Evolutionary conservation across 495 filamentous ascomycete species (phyloP).

Genomic region (Aspergillus funiculosus): DNA sequence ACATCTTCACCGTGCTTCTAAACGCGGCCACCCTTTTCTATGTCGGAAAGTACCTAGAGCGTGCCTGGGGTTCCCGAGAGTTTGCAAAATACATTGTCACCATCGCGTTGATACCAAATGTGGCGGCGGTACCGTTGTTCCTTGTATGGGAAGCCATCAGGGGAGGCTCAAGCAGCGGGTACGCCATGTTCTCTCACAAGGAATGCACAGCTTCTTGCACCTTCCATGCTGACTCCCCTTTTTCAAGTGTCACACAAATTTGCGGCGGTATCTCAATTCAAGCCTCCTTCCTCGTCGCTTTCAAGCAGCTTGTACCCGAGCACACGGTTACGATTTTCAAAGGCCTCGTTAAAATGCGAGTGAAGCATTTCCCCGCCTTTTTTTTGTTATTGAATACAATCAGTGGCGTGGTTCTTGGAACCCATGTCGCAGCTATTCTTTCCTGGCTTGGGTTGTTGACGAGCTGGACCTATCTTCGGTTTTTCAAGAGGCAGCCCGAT

Average conservation of each 20-base stretch:
- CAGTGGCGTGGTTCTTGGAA: conserved; percentile 72
- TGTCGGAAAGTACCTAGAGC: conserved; percentile 90
- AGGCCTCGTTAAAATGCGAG: conserved; percentile 80
- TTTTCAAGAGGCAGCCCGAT: conserved; percentile 78
- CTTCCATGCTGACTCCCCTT: conserved; percentile 38
- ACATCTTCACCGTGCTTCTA: conserved; percentile 78
- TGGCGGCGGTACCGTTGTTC: conserved; percentile 65
- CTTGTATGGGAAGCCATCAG: conserved; percentile 65
- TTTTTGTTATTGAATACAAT: conserved; percentile 77
- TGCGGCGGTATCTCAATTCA: conserved; percentile 85
- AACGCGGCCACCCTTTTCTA: conserved; percentile 81
- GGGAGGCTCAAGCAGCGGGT: conserved; percentile 63
- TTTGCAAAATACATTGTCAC: conserved; percentile 86
- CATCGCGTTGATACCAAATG: conserved; percentile 71
- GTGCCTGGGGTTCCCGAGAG: conserved; percentile 91
- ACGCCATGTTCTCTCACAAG: conserved; percentile 34
- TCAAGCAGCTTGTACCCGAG: conserved; percentile 95
- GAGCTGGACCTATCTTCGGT: conserved; percentile 94
- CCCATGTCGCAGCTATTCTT: conserved; percentile 76
- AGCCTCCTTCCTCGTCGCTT: conserved; percentile 91
- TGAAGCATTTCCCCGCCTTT: conserved; percentile 87
- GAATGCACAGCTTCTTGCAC: conserved; percentile 26
- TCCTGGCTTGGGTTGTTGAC: conserved; percentile 76
- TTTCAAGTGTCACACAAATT: conserved; percentile 56
- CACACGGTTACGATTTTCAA: conserved; percentile 95